A percentile compares a stretch with the other conserved stretches of the same genome.
phyloP scores from a whole-genome alignment of 495 filamentous ascomycete genomes.

The Penicillium daleae region DNA sequence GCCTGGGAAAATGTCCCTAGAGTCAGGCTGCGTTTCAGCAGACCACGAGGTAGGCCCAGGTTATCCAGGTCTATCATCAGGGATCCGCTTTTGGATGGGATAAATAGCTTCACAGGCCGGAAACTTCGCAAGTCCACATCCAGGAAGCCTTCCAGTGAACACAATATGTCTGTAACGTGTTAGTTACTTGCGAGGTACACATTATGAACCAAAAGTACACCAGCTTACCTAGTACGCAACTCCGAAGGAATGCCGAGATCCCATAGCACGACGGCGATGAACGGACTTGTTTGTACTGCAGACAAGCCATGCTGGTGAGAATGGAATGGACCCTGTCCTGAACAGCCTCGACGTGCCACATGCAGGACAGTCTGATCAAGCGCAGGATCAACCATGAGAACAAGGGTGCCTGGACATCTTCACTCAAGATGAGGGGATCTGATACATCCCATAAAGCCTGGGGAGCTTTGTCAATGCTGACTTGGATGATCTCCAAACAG shows the following conservation, averaged over 20 bases:
- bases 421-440: constrained; percentile 44
- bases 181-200: background rate
- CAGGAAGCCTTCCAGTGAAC: constrained; percentile 34
- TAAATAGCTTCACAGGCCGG: constrained; percentile 18
- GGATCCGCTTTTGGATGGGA: constrained; percentile 35
- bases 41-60: constrained; percentile 34
- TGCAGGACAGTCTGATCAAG: constrained; percentile 38
- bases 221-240: constrained; percentile 43
- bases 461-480: constrained; percentile 75
- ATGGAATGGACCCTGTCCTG: constrained; percentile 36
- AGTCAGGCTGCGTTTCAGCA: constrained; percentile 29
- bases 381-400: constrained; percentile 73
- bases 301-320: constrained; percentile 38
- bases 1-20: constrained; percentile 35
- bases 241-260: constrained; percentile 38
- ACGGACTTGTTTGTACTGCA: constrained; percentile 41
- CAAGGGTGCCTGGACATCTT: constrained; percentile 63
- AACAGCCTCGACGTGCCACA: constrained; percentile 30
- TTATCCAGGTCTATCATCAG: constrained; percentile 39
- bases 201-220: background rate
- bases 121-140: constrained; percentile 6
- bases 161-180: constrained; percentile 39
- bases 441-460: constrained; percentile 60
- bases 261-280: constrained; percentile 34
- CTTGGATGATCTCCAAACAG: constrained; percentile 72